Base-by-base conservation (phyloP, 2,329 filamentous ascomycete species). In the Herpotrichia juniperi region DNA sequence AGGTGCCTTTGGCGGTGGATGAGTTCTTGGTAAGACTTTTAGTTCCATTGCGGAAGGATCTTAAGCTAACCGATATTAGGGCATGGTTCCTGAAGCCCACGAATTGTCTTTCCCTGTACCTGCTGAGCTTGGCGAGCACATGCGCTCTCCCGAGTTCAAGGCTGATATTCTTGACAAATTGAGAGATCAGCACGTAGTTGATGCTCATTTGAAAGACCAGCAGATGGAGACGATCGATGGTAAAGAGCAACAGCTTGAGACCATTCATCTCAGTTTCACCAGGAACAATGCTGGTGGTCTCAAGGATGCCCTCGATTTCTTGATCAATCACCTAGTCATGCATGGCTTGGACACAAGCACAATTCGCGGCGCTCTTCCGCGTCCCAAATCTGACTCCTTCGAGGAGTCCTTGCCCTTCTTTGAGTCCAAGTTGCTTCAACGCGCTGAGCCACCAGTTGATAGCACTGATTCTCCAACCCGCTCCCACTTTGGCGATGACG, bases 301-400 rank as follows among this genome's bases (percentile, higher is more conserved):
- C 19, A 91, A 94, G 63, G 94, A 99, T 75, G 94, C 94, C 42
- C 94, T 97, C 65, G 94, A 99, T 65, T 96, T 96, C 72, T 80
- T 99, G 62, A 89, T 94, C 63, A 87, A 90, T 37, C 87, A 92
- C 56, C 85, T 97, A 55, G 90, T 96, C 24, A 88, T 90, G 39
- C 89, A 92, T 42, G 90, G 90, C n/a, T 85, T 97, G n/a, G 91
- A 97, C 65, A 90, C 84, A 24, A 73, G 61, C 51, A 87, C 92
- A 35, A 87, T 97, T 67, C 96, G 96, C 74, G 94, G 94, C 46
- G 88, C 91, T n/a, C 94, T 97, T 59, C 92, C 93, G 17, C 89
- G 94, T n/a, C 94, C 94, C 57, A 97, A 97, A 79, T 97, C 94
- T 1, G 94, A 99, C 74, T 97, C 94, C 0, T 99, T 99, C 60